Evolutionary conservation across 2,329 filamentous ascomycete genomes (phyloP).

Genomic region (Epichloe brachyelytri): DNA sequence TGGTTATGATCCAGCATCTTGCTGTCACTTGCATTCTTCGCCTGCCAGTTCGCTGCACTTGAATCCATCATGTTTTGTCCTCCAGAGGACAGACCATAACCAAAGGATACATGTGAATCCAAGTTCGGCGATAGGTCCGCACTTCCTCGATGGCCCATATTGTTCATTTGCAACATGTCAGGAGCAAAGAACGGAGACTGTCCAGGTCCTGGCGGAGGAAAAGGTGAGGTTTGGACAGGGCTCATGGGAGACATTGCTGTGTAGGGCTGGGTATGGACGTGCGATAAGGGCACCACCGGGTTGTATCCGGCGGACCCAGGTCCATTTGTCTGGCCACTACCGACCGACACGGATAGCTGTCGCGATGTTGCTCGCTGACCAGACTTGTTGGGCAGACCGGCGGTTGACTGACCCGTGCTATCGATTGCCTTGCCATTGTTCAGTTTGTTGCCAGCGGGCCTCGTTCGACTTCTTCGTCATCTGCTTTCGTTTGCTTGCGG

Average conservation of each 20-base stretch:
- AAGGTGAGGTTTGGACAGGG: slow-evolving; percentile 30
- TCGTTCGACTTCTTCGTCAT: slow-evolving; percentile 23
- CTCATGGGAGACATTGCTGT: slow-evolving; percentile 40
- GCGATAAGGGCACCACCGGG: slow-evolving; percentile 28
- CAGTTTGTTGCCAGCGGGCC: background rate
- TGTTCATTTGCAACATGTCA: slow-evolving; percentile 38
- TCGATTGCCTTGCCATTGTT: slow-evolving; percentile 2
- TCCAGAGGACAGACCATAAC: slow-evolving; percentile 14
- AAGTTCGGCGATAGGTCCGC: slow-evolving; percentile 49
- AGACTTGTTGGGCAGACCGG: slow-evolving; percentile 6
- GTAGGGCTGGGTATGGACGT: slow-evolving; percentile 29
- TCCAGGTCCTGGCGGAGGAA: slow-evolving; percentile 22
- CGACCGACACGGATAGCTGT: slow-evolving; percentile 20
- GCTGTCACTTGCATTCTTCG: background rate
- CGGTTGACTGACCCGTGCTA: slow-evolving; percentile 4
- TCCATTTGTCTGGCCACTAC: slow-evolving; percentile 26
- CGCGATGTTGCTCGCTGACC: slow-evolving; percentile 10
- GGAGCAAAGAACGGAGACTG: slow-evolving; percentile 32
- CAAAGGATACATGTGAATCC: slow-evolving; percentile 64
- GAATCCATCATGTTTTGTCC: slow-evolving; percentile 27
- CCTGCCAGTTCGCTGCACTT: slow-evolving; percentile 10
- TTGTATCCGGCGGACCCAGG: slow-evolving; percentile 22
- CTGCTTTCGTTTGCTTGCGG: slow-evolving; percentile 22
- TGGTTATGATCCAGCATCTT: slow-evolving; percentile 11
- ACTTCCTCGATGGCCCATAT: slow-evolving; percentile 32